Evolutionary conservation across 2,329 filamentous ascomycete species (phyloP), one percentile per base, ranked within the genome.

Genomic region (Alternaria triticimaculans): DNA sequence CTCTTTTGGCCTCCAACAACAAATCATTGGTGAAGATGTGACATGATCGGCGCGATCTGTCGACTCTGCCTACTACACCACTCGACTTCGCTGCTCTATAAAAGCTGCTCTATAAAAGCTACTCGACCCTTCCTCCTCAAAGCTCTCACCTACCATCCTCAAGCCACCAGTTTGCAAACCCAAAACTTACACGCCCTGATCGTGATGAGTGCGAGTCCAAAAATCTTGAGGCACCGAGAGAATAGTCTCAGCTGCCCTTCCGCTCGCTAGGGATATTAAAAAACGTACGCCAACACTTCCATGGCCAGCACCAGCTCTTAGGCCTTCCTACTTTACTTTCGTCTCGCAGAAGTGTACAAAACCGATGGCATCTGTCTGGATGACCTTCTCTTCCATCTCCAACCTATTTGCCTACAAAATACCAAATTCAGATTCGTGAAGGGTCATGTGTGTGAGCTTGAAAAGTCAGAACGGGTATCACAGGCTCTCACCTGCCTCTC

Each of bases 171-270:
- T 37, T 9, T 37, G 7, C 15, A 8, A 37, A 37, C 5, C 0
- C 8, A 37, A 37, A n/a, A 37, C 33, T n/a, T 0, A 37, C 15
- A 37, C 33, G 33, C 4, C 0, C 7, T 3, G 0, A 37, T n/a
- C 15, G 33, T 37, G 33, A 37, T 37, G 33, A 37, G 33, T 37
- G 33, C 33, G 33, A 5, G 7, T n/a, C 7, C 33, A n/a, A 37
- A 37, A 37, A 14, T 6, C 3, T 2, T 28, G 26, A 11, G 1
- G 6, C 26, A 28, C 10, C 2, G 10, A 10, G 26, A 11, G 4
- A 11, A 28, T 30, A 14, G 1, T 33, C 30, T 4, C 30, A 14
- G 0, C 33, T 37, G 33, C 2, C 8, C 33, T 9, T n/a, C 15
- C 8, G 33, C 33, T n/a, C 15, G 33, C 21, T n/a, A n/a, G n/a